Evolutionary conservation across 306 rosid species (phyloP).

Genomic region (Cicer cuneatum): DNA sequence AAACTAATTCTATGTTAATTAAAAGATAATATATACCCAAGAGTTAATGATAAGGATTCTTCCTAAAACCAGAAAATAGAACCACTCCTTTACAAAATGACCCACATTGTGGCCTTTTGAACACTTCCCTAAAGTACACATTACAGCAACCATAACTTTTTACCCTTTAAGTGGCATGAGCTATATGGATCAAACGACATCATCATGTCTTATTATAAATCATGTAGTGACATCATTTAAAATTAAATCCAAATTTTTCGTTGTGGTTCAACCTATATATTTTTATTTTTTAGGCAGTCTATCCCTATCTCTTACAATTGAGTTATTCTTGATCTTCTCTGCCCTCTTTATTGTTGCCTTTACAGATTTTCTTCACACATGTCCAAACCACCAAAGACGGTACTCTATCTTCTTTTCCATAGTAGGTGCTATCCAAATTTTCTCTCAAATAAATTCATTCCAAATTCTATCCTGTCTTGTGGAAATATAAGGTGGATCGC

Average conservation of each 20-base stretch:
- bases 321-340: background rate
- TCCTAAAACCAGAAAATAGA: conserved; percentile 28
- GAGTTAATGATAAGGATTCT: background rate
- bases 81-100: conserved; percentile 1
- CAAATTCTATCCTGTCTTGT: background rate
- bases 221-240: conserved; percentile 20
- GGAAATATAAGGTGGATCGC: background rate
- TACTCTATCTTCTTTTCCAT: background rate
- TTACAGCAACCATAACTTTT: conserved; percentile 5
- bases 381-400: background rate
- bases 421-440: background rate
- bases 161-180: background rate
- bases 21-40: background rate
- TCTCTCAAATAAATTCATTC: conserved; percentile 3
- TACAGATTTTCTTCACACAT: background rate
- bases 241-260: background rate
- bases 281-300: background rate
- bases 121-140: conserved; percentile 17
- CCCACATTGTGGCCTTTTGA: conserved; percentile 5
- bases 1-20: conserved; percentile 6
- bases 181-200: background rate
- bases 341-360: background rate
- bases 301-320: background rate
- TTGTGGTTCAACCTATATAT: background rate
- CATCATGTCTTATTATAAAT: background rate